phyloP scores from a whole-genome alignment of 2,329 filamentous ascomycete genomes.

The Cladosporium oxysporum region DNA sequence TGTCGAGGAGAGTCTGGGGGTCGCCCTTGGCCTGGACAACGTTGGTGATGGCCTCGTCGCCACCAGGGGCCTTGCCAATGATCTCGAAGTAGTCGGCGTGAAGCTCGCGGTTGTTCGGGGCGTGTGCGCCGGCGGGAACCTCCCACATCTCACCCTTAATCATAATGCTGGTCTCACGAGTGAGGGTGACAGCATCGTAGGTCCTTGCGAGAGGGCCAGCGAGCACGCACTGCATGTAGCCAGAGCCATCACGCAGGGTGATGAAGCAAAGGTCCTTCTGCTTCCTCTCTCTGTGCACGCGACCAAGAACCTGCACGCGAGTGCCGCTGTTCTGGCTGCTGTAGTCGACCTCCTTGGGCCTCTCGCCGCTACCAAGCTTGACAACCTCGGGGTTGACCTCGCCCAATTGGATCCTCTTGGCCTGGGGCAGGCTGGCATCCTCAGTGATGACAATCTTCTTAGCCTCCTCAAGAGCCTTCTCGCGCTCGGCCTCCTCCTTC shows the following conservation, averaged over 20 bases:
- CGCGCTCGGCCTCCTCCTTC: constrained; percentile 70
- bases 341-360: constrained; percentile 55
- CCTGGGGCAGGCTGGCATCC: constrained; percentile 70
- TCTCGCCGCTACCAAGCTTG: constrained; percentile 54
- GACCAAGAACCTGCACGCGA: constrained; percentile 76
- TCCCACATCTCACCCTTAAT: constrained; percentile 81
- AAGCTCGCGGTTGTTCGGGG: constrained; percentile 81
- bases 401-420: constrained; percentile 74
- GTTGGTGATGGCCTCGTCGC: constrained; percentile 90
- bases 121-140: constrained; percentile 74
- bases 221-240: constrained; percentile 81
- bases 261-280: constrained; percentile 88
- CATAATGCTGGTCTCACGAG: constrained; percentile 82
- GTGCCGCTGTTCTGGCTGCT: constrained; percentile 61
- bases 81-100: constrained; percentile 88
- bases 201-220: constrained; percentile 81
- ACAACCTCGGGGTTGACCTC: constrained; percentile 64
- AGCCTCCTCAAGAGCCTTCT: constrained; percentile 74
- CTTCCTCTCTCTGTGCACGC: constrained; percentile 76
- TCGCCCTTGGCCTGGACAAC: constrained; percentile 68
- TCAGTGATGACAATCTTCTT: constrained; percentile 74
- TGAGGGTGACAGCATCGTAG: constrained; percentile 86
- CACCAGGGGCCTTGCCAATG: constrained; percentile 74
- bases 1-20: constrained; percentile 73
- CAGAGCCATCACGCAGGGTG: constrained; percentile 82